Conservation (phyloP, 148 eudicot species). For the Cornus kousa region DNA sequence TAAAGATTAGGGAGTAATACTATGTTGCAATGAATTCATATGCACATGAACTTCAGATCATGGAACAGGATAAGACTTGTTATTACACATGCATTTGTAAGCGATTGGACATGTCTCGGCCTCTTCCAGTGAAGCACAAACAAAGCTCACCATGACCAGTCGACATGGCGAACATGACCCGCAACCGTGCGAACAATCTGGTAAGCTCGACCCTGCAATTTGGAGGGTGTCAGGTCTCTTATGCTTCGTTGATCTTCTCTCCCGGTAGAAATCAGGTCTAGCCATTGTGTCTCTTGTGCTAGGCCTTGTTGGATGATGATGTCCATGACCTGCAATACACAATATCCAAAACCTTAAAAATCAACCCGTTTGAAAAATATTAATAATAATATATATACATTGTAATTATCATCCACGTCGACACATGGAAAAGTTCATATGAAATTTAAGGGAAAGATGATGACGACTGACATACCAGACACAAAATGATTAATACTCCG, state of each 20-base stretch:
- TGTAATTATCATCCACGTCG: too few relatives aligned
- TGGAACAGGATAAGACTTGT: constrained; percentile 82
- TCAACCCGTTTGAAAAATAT: too few relatives aligned
- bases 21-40: background rate
- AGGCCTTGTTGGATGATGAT: constrained; percentile 16
- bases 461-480: too few relatives aligned
- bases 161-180: constrained; percentile 75
- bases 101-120: constrained; percentile 82
- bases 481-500: too few relatives aligned
- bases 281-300: background rate
- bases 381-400: too few relatives aligned
- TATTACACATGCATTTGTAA: constrained; percentile 74
- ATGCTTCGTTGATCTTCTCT: constrained; percentile 12
- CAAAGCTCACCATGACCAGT: constrained; percentile 77
- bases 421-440: too few relatives aligned
- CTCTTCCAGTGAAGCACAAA: constrained; percentile 56
- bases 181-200: constrained; percentile 68
- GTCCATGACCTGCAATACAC: constrained; percentile 17
- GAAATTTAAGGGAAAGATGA: too few relatives aligned
- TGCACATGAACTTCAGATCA: background rate
- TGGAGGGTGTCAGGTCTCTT: constrained; percentile 40
- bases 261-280: background rate
- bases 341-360: background rate
- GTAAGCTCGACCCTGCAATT: constrained; percentile 68
- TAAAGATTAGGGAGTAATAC: background rate